Conservation (phyloP, 106 monocot species). For the Allium cepa region DNA sequence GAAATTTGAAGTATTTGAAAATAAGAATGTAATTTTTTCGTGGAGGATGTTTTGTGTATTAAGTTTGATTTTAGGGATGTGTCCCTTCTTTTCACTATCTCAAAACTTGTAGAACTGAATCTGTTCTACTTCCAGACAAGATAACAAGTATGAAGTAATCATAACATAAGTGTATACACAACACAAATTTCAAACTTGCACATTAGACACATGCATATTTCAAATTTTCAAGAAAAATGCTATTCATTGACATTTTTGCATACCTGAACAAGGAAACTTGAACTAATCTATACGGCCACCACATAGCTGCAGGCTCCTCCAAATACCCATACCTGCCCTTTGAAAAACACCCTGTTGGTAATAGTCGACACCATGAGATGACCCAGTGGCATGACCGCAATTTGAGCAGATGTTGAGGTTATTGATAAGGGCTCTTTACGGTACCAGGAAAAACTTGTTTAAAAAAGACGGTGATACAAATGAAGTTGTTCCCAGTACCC, state of each 20-base stretch:
- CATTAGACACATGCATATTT: too few species aligned
- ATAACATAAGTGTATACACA: too few species aligned
- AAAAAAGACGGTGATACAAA: constrained; percentile 42
- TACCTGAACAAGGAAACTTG: constrained; percentile 97
- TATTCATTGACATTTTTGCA: background rate
- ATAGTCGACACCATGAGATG: constrained; percentile 40
- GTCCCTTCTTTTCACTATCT: too few species aligned
- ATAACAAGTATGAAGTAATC: too few species aligned
- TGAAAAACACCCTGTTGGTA: constrained; percentile 26
- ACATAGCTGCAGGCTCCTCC: too few species aligned
- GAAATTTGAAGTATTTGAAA: too few species aligned
- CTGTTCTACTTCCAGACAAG: too few species aligned
- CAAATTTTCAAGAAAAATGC: background rate
- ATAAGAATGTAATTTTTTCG: too few species aligned
- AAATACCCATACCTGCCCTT: constrained; percentile 31
- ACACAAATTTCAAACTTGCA: too few species aligned
- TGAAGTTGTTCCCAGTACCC: constrained; percentile 46
- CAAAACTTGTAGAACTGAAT: too few species aligned
- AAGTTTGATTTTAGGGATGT: too few species aligned
- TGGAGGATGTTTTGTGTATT: too few species aligned
- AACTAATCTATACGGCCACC: constrained; percentile 88
- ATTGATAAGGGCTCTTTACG: constrained; percentile 45
- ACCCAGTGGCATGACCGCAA: constrained; percentile 53
- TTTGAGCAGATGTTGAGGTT: constrained; percentile 52
- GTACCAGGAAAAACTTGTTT: constrained; percentile 73